Base-by-base conservation (phyloP, 805 yeast species). In the Candida manassasensis region DNA sequence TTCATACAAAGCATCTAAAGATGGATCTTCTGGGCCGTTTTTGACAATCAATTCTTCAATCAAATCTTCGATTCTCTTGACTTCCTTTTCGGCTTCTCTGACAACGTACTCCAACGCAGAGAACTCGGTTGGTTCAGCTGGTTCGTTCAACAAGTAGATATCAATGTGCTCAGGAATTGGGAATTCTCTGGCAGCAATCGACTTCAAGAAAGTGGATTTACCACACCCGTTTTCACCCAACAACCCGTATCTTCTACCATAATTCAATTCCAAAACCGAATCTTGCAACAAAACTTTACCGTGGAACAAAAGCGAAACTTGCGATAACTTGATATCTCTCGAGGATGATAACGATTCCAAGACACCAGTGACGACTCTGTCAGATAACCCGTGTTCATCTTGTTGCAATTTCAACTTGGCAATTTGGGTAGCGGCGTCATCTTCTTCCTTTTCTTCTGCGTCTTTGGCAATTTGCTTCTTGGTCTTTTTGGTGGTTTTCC, bases 181-280 rank as follows among this genome's bases (percentile, higher is more conserved):
- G 67, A 75, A 93, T 67, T 93, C 98, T 63, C 96, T 79, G 35
- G 95, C 94, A 40, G 97, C 97, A 52, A 93, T 64, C 27, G 97
- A 84, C 64, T 86, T 86, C 60, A 93, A 70, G 53, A 93, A 81
- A 16, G 98, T 93, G 32, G 97, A 88, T 68, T 93, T 93, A 71
- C 98, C 98, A 71, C 97, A 93, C 48, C 98, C 98, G 64, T 93
- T 93, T 67, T 89, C 97, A 56, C 98, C 98, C 57, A 93, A 75
- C 43, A 93, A 74, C 69, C 98, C 98, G 61, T 93, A 93, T 67
- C 96, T 82, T 71, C 97, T 84, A 60, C 97, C 98, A 63, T 81
- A 90, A 70, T 93, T 93, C 66, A 93, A 78, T 71, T 93, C 98
- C 50, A 93, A 68, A 32, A 73, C 74, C 26, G 97, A 83, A 66